These are phyloP conservation scores for Scopulariopsis brevicaulis DNA, from an alignment of 2,329 filamentous ascomycete genomes.

Conservation along the genomic window DNA sequence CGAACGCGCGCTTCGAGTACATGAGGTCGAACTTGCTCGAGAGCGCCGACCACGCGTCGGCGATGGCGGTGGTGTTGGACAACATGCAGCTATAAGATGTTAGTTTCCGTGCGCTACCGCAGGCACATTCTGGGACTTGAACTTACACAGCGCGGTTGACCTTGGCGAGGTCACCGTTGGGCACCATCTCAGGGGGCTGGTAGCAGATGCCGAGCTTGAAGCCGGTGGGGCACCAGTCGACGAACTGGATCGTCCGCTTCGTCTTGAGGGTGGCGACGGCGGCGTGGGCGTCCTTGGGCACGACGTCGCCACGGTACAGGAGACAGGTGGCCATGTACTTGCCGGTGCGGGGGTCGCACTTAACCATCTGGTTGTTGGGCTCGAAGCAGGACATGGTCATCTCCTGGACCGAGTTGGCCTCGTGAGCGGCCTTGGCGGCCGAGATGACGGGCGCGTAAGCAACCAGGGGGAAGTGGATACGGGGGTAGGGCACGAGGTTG, in stretches of 20 bases:
- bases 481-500: constrained; percentile 96
- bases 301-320: constrained; percentile 96
- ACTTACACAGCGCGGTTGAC: constrained; percentile 96
- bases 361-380: constrained; percentile 99
- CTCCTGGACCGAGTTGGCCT: constrained; percentile 96
- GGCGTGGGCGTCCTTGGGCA: constrained; percentile 86
- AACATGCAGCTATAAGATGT: constrained; percentile 70
- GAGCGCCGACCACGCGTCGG: constrained; percentile 93
- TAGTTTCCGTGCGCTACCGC: constrained; percentile 9
- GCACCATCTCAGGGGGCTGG: constrained; percentile 91
- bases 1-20: constrained; percentile 99
- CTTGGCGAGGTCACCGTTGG: constrained; percentile 94
- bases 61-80: constrained; percentile 96
- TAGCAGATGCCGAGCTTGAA: constrained; percentile 99
- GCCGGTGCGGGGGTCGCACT: constrained; percentile 95
- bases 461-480: constrained; percentile 98
- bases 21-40: constrained; percentile 99
- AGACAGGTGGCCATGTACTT: constrained; percentile 99
- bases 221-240: constrained; percentile 99
- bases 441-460: constrained; percentile 93
- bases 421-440: constrained; percentile 88
- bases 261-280: constrained; percentile 97
- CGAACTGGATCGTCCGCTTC: constrained; percentile 98
- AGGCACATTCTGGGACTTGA: background rate
- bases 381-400: constrained; percentile 99